Percentiles rank a stretch among this genome's conserved stretches.
Conservation (phyloP, 169 alveolate genomes). For the Eimeria maxima region DNA sequence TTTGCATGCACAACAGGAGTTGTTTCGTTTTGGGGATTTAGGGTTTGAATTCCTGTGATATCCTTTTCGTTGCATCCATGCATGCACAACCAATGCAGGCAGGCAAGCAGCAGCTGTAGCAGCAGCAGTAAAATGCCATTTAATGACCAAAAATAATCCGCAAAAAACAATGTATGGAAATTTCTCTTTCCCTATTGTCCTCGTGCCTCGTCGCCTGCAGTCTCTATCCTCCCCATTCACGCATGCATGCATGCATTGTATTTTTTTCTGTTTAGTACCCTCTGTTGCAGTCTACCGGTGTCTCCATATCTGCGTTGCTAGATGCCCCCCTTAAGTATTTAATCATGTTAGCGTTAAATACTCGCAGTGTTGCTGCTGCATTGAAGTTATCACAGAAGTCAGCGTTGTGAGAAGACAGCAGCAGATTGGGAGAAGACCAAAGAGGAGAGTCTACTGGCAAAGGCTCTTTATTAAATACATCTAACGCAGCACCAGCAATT, state of each 20-base stretch:
- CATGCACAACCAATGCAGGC: no score
- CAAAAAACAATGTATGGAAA: no score
- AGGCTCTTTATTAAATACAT: constrained; percentile 87
- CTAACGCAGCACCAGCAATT: constrained; percentile 86
- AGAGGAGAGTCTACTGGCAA: constrained; percentile 82
- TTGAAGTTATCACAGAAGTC: constrained; percentile 81
- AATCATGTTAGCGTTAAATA: neutral
- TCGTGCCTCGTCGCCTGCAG: no score
- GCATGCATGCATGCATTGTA: constrained; percentile 18
- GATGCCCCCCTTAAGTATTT: neutral
- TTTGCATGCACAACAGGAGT: no score
- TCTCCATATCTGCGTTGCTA: neutral
- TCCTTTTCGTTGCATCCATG: no score
- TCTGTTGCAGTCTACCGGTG: constrained; percentile 27
- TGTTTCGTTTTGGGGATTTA: no score
- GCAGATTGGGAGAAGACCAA: constrained; percentile 82
- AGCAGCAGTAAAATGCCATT: no score
- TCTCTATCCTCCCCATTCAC: neutral
- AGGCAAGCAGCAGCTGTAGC: no score
- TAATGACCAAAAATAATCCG: no score
- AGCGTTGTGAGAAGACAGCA: constrained; percentile 84
- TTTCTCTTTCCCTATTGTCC: no score
- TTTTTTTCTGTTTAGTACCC: constrained; percentile 9
- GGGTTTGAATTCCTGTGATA: no score
- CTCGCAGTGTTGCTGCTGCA: constrained; percentile 8